phyloP scores from a whole-genome alignment of 257 asterid species.

The Oldenlandia corymbosa region DNA sequence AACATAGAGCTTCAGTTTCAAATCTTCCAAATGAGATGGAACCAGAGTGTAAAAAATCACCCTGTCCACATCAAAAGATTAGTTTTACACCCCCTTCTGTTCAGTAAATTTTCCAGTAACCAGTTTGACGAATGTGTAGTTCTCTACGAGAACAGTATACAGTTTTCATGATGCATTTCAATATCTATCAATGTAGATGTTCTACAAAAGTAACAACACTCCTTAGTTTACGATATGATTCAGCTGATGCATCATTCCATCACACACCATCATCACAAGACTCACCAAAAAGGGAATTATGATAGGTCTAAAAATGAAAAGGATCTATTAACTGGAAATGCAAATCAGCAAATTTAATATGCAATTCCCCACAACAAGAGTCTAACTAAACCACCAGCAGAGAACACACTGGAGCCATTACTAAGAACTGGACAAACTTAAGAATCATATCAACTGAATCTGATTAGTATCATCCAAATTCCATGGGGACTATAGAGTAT shows the following conservation, averaged over 20 bases:
- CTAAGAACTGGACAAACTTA: not conserved
- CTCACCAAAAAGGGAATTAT: not conserved
- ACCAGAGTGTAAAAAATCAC: slow-evolving; percentile 56
- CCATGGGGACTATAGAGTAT: not conserved
- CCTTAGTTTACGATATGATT: not conserved
- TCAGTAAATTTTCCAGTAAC: not conserved
- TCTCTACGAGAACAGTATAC: not conserved
- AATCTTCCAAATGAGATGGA: slow-evolving; percentile 84
- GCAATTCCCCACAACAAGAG: not conserved
- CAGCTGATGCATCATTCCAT: not conserved
- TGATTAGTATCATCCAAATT: not conserved
- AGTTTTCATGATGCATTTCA: not conserved
- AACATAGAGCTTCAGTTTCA: slow-evolving; percentile 63
- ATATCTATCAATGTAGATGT: not conserved
- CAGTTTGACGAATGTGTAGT: not conserved
- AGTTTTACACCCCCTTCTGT: not conserved
- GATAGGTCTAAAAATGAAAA: not conserved
- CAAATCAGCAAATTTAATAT: not conserved
- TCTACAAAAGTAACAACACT: not conserved
- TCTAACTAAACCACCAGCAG: not conserved
- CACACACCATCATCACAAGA: not conserved
- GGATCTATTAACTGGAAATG: not conserved
- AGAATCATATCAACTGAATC: not conserved
- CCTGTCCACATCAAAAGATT: slow-evolving; percentile 38
- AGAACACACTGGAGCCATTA: not conserved